A percentile compares a stretch with the other conserved stretches of the same genome.
phyloP scores from a whole-genome alignment of 2,329 filamentous ascomycete species.

The Exophiala lecanii-corni region DNA sequence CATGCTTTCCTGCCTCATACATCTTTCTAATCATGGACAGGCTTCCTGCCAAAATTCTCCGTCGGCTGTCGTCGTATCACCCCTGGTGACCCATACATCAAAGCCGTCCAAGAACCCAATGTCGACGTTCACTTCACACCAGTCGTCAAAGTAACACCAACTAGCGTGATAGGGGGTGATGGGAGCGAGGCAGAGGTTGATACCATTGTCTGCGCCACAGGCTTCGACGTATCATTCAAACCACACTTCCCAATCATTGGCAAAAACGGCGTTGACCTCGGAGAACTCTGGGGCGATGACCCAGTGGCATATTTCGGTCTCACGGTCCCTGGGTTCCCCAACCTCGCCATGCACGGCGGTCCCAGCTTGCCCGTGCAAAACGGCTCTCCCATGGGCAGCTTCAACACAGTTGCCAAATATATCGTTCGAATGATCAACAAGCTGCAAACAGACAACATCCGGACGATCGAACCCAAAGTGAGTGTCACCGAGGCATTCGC shows the following conservation, averaged over 20 bases:
- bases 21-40: no score
- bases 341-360: constrained; percentile 23
- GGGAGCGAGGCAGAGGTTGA: constrained; percentile 30
- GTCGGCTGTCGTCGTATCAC: constrained; percentile 43
- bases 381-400: constrained; percentile 38
- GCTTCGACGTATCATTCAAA: constrained; percentile 33
- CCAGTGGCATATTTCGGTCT: constrained; percentile 23
- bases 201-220: constrained; percentile 28
- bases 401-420: constrained; percentile 37
- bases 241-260: constrained; percentile 41
- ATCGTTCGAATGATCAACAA: constrained; percentile 37
- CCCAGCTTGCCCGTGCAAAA: constrained; percentile 41
- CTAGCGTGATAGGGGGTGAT: constrained; percentile 36
- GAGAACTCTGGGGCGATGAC: constrained; percentile 39
- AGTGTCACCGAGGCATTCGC: constrained; percentile 17
- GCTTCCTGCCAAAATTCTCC: constrained; percentile 38
- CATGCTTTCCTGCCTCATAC: no score
- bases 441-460: constrained; percentile 35
- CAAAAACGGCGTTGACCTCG: constrained; percentile 34
- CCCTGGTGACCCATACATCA: no score
- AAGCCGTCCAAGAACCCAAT: constrained; percentile 46
- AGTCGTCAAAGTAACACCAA: constrained; percentile 41
- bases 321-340: constrained; percentile 23
- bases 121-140: constrained; percentile 48
- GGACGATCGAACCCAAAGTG: constrained; percentile 33